A percentile compares a stretch with the other conserved stretches of the same genome.
phyloP scores from a whole-genome alignment of 768 basidiomycete species.

The Leccinum disarticulatum region DNA sequence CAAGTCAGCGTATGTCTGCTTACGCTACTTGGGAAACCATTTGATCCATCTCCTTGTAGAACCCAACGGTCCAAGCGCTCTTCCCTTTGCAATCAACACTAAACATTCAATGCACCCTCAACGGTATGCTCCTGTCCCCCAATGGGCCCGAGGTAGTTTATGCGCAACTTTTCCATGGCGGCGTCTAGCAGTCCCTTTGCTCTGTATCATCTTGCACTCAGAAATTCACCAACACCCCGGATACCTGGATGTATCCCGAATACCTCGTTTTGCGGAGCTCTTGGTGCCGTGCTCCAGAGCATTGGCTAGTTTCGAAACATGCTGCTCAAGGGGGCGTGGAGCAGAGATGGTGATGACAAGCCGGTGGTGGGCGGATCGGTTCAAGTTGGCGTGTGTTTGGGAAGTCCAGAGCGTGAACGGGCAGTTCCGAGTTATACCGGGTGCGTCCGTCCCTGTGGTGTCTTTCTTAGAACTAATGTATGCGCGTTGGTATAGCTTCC shows the following conservation, averaged over 20 bases:
- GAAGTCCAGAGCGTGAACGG: too few relatives aligned
- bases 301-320: too few relatives aligned
- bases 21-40: neutral
- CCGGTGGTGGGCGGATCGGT: too few relatives aligned
- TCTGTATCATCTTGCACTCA: conserved; percentile 70
- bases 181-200: conserved; percentile 89
- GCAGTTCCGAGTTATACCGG: too few relatives aligned
- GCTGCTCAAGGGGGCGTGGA: too few relatives aligned
- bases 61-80: conserved; percentile 77
- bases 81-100: conserved; percentile 72
- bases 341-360: too few relatives aligned
- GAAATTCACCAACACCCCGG: conserved; percentile 40
- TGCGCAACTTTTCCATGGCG: conserved; percentile 75
- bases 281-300: conserved; percentile 12
- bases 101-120: conserved; percentile 78
- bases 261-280: conserved; percentile 74
- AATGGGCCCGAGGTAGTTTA: conserved; percentile 56
- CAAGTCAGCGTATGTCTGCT: conserved; percentile 64
- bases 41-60: conserved; percentile 42
- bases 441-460: too few relatives aligned
- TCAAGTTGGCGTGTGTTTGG: too few relatives aligned
- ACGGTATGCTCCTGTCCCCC: conserved; percentile 41
- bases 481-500: too few relatives aligned
- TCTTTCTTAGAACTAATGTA: too few relatives aligned
- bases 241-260: conserved; percentile 68